Conservation (phyloP, 495 filamentous ascomycete genomes). For the Hypoxylon fuscum region DNA sequence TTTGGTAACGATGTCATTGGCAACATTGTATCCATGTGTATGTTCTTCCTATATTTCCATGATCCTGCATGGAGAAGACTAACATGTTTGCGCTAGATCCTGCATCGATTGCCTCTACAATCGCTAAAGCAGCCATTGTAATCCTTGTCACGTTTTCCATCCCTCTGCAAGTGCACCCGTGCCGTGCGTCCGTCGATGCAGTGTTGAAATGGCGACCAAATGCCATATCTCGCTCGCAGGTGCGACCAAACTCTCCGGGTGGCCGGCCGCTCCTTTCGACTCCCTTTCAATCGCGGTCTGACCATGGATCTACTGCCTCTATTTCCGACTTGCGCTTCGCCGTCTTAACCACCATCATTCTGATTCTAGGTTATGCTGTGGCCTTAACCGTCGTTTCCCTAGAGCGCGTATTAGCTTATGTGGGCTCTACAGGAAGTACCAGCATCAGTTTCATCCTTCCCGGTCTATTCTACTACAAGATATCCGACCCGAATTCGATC, state of each 20-base stretch:
- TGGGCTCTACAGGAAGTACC: slow-evolving; percentile 92
- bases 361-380: slow-evolving; percentile 83
- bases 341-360: slow-evolving; percentile 82
- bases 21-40: slow-evolving; percentile 94
- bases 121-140: slow-evolving; percentile 94
- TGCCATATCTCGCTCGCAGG: slow-evolving; percentile 38
- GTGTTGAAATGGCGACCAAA: slow-evolving; percentile 88
- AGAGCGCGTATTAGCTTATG: slow-evolving; percentile 91
- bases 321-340: slow-evolving; percentile 93
- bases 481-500: slow-evolving; percentile 83
- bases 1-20: slow-evolving; percentile 87
- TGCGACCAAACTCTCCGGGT: slow-evolving; percentile 46
- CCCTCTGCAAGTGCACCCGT: slow-evolving; percentile 94
- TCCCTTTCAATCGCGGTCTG: slow-evolving; percentile 45
- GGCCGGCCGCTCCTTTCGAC: slow-evolving; percentile 56
- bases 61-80: slow-evolving; percentile 1
- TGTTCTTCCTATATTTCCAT: neutral
- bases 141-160: slow-evolving; percentile 97
- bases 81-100: slow-evolving; percentile 58
- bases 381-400: slow-evolving; percentile 91
- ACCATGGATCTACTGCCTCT: slow-evolving; percentile 48
- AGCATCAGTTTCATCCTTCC: slow-evolving; percentile 96
- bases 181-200: slow-evolving; percentile 90
- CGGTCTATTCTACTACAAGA: slow-evolving; percentile 98
- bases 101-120: slow-evolving; percentile 82